Evolutionary conservation across 768 basidiomycete genomes (phyloP), one percentile per base, ranked within the genome.

Genomic region (Russula olivacea): DNA sequence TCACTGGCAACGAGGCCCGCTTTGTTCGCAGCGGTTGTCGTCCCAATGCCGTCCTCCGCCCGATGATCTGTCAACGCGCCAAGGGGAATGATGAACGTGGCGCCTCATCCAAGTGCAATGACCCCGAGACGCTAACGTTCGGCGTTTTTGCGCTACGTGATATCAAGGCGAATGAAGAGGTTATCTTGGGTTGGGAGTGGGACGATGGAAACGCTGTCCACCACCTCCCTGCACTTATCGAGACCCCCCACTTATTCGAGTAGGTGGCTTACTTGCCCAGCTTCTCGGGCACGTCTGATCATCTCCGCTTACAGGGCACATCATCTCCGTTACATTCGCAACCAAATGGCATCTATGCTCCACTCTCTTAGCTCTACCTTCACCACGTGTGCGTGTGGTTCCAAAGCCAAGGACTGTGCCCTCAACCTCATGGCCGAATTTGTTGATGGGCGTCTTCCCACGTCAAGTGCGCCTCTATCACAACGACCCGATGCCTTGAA

Each of bases 171-270:
- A 80, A 88, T 53, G 93, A 94, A 66, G 95, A 98, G 75, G 82
- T 98, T 21, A 84, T 94, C 0, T 75, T 98, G 0, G 89, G 89
- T 0, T 98, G 95, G 93, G 93, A 97, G 72, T 98, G 95, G 95
- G 94, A 98, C 68, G 95, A 98, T 69, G 85, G 85, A 2, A 89
- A 92, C 70, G 85, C 87, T 0, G 83, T 95, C 0, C 94, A 96
- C 73, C 76, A 79, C 64, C 76, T 93, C 0, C 89, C 84, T n/a
- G 84, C 84, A 9, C 73, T 90, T 55, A 76, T 91, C 61, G 76
- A 84, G 68, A 73, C 80, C 5, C 83, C 85, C 5, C 74, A 78
- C 62, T 68, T 80, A 61, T 85, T 86, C 68, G 77, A 80, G 86
- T 86, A 73, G 74, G 63, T 28, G 28, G 82, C 82, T 38, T 58